Evolutionary conservation across 192 early-diverging fungal genomes (phyloP).

Genomic region (Jimgerdemannia lactiflua): DNA sequence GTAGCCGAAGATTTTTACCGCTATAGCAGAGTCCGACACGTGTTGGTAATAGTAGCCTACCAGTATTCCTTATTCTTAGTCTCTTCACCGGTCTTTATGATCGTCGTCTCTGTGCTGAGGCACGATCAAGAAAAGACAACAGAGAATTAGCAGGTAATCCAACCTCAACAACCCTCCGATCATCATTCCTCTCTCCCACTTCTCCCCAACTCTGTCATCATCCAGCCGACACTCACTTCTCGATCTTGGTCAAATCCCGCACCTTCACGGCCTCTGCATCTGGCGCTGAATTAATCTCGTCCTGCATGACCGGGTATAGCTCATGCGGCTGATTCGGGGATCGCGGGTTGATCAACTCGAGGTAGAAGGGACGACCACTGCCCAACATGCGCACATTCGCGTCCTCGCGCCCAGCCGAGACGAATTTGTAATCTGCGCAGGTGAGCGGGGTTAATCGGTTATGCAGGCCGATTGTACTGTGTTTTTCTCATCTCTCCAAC

Average conservation of each 20-base stretch:
- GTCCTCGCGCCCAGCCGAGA: conserved; percentile 88
- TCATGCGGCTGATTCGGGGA: conserved; percentile 27
- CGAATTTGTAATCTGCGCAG: conserved; percentile 67
- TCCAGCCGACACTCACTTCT: conserved; percentile 22
- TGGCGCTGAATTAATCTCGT: conserved; percentile 23
- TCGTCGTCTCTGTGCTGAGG: conserved; percentile 44
- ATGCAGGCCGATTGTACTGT: conserved; percentile 2
- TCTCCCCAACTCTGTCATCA: background rate
- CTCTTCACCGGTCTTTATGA: conserved; percentile 76
- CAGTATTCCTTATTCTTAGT: conserved; percentile 69
- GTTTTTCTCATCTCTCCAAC: background rate
- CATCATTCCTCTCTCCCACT: background rate
- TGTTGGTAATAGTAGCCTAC: background rate
- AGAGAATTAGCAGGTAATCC: too few relatives aligned
- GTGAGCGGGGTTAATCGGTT: conserved; percentile 6
- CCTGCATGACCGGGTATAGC: conserved; percentile 44
- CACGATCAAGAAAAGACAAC: background rate
- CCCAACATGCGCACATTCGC: conserved; percentile 95
- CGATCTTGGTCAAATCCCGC: conserved; percentile 41
- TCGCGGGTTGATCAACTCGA: conserved; percentile 83
- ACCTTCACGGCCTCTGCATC: conserved; percentile 53
- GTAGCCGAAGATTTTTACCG: too few relatives aligned
- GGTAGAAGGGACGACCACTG: conserved; percentile 87
- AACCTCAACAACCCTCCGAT: background rate
- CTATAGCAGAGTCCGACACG: too few relatives aligned